A percentile compares a stretch with the other conserved stretches of the same genome.
These are phyloP conservation scores for Aspergillus neoniger DNA, from an alignment of 2,329 filamentous ascomycete species.

Conservation along the genomic window DNA sequence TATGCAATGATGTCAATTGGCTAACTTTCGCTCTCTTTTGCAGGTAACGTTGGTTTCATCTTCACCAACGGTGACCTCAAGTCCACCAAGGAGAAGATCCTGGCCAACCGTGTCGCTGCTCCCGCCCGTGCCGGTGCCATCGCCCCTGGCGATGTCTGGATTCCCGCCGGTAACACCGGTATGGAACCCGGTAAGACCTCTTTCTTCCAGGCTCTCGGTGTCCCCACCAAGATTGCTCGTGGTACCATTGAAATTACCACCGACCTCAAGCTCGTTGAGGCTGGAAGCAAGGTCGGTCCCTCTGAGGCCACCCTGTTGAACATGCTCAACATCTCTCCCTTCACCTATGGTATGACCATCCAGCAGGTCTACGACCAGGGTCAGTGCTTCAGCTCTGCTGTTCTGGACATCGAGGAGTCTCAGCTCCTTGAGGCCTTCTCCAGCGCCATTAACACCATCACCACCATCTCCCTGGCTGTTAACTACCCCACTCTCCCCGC, in stretches of 20 bases:
- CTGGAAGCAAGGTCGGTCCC: conserved; percentile 89
- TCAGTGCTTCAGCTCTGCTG: conserved; percentile 80
- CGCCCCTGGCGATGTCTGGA: conserved; percentile 87
- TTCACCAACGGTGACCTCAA: conserved; percentile 99
- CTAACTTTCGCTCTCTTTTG: conserved; percentile 3
- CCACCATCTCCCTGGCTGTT: conserved; percentile 84
- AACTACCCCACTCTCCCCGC: conserved; percentile 97
- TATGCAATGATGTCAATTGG: background rate
- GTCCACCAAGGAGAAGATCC: conserved; percentile 87
- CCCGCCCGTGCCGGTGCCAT: conserved; percentile 97
- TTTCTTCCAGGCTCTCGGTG: conserved; percentile 99
- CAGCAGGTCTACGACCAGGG: conserved; percentile 96
- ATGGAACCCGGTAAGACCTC: conserved; percentile 99
- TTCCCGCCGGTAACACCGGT: conserved; percentile 98
- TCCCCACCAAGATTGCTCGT: conserved; percentile 99
- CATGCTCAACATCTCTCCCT: conserved; percentile 99
- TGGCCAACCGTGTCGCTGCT: conserved; percentile 95
- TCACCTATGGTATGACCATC: conserved; percentile 98
- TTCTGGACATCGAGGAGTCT: conserved; percentile 92
- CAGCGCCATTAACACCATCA: conserved; percentile 80
- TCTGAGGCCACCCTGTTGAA: conserved; percentile 99
- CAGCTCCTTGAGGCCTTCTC: conserved; percentile 86
- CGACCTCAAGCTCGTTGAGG: conserved; percentile 97
- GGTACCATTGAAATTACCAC: conserved; percentile 99
- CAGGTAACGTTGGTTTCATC: conserved; percentile 95